Evolutionary conservation across 1,284 basidiomycete species (phyloP), one percentile per base, ranked within the genome.

Genomic region (Apiotrichum domesticum): DNA sequence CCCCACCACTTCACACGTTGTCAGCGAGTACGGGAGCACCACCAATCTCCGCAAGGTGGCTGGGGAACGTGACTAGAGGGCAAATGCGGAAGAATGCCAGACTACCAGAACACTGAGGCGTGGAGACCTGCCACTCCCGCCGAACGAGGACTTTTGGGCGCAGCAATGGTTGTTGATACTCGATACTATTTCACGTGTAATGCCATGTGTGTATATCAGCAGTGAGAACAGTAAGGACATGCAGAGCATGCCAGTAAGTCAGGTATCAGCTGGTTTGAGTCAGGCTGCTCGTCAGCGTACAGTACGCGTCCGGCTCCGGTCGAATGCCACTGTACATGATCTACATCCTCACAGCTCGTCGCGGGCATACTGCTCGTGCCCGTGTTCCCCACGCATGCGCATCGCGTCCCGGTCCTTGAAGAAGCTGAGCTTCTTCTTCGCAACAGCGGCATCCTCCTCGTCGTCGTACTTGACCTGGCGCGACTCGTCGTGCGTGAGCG

Each of bases 331-430:
- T 44, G 15, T 8, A n/a, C 29, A 11, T 44, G n/a, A 8, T 7
- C 21, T 21, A 21, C n/a, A 11, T 44, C 9, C 15, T 45, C 8
- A 48, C 35, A 55, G 41, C 55, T 51, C 55, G 34, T 57, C 50
- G 29, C 48, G 47, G 29, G 48, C 48, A 41, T 40, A 51, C 45
- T 34, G 44, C 37, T 57, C 56, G 32, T 57, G 56, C 21, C 56
- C 56, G 14, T 41, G 37, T 13, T 40, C 46, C n/a, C 53, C 51
- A 6, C 6, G 15, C 2, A 4, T 33, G 29, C 51, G 53, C 15
- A 42, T 37, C 55, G 65, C 57, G 35, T 73, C 69, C n/a, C 57
- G 57, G 1, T 59, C 52, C 55, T 71, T 71, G 65, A 73, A 74
- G 55, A 75, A 58, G 0, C 65, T 65, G n/a, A 76, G 63, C 56